A percentile compares a stretch with the other conserved stretches of the same genome.
These are phyloP conservation scores for Annulohypoxylon nitens DNA, from an alignment of 495 filamentous ascomycete genomes.

Conservation along the genomic window DNA sequence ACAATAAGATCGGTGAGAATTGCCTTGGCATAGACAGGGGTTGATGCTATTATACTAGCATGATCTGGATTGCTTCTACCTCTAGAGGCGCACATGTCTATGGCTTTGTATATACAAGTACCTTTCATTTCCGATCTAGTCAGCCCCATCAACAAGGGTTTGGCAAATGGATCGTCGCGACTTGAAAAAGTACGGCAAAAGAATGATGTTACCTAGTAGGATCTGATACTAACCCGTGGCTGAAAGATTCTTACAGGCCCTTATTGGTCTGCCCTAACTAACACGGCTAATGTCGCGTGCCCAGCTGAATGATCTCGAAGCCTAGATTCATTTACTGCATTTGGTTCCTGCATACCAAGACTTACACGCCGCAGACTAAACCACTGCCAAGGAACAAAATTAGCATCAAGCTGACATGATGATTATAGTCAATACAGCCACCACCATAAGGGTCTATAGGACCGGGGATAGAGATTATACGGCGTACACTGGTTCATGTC, in stretches of 20 bases:
- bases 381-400: conserved; percentile 1
- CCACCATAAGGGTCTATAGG: not conserved
- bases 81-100: not conserved
- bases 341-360: not conserved
- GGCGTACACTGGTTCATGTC: conserved; percentile 2
- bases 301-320: not conserved
- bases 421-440: conserved; percentile 1
- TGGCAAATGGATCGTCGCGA: not conserved
- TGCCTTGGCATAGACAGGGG: conserved; percentile 3
- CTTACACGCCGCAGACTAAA: conserved; percentile 10
- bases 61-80: too few species aligned
- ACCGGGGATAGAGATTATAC: not conserved
- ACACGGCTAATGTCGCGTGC: not conserved
- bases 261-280: conserved; percentile 6
- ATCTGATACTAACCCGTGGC: not conserved
- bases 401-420: conserved; percentile 3
- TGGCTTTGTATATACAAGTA: conserved; percentile 11
- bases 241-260: not conserved
- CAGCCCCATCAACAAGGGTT: not conserved
- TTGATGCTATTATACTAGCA: not conserved
- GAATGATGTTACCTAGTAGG: not conserved
- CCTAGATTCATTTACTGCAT: not conserved
- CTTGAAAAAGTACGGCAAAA: not conserved
- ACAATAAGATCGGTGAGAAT: conserved; percentile 7
- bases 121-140: conserved; percentile 7